Percentiles rank a stretch among this genome's conserved stretches.
These are phyloP conservation scores for Pichia californica DNA, from an alignment of 805 yeast genomes.

Conservation along the genomic window DNA sequence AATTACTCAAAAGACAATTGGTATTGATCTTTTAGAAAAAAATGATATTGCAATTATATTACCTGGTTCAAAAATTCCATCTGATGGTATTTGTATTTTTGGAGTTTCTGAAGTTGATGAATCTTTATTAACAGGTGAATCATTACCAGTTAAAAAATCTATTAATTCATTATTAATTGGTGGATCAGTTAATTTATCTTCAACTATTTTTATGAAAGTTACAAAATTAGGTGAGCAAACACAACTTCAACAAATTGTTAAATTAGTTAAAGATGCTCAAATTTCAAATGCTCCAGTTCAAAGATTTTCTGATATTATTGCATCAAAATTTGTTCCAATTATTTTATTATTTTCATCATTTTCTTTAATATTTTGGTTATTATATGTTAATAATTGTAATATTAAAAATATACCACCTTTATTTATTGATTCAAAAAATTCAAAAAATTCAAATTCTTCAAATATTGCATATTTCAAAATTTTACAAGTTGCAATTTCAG, in stretches of 20 bases:
- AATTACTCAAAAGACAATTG: conserved; percentile 42
- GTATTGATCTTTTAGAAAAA: conserved; percentile 70
- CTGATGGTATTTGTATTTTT: conserved; percentile 75
- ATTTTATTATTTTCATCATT: conserved; percentile 54
- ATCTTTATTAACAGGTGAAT: conserved; percentile 87
- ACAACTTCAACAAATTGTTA: conserved; percentile 79
- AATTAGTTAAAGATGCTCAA: conserved; percentile 85
- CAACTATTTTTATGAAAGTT: conserved; percentile 63
- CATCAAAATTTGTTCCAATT: conserved; percentile 78
- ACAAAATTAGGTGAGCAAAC: conserved; percentile 75
- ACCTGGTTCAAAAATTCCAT: conserved; percentile 87
- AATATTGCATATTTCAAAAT: conserved; percentile 21
- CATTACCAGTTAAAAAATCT: conserved; percentile 62
- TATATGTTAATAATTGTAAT: conserved; percentile 25
- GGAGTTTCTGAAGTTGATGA: conserved; percentile 88
- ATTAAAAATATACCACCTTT: conserved; percentile 19
- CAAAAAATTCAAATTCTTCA: too few species aligned
- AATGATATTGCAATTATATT: conserved; percentile 70
- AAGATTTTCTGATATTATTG: conserved; percentile 76
- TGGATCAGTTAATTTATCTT: conserved; percentile 84
- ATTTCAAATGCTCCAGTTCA: conserved; percentile 86
- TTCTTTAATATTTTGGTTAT: conserved; percentile 64
- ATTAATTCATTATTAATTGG: conserved; percentile 67
- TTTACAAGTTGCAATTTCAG: conserved; percentile 78
- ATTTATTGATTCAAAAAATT: conserved; percentile 20